Conservation (phyloP, 2,329 filamentous ascomycete genomes). For the Colletotrichum spinosum region DNA sequence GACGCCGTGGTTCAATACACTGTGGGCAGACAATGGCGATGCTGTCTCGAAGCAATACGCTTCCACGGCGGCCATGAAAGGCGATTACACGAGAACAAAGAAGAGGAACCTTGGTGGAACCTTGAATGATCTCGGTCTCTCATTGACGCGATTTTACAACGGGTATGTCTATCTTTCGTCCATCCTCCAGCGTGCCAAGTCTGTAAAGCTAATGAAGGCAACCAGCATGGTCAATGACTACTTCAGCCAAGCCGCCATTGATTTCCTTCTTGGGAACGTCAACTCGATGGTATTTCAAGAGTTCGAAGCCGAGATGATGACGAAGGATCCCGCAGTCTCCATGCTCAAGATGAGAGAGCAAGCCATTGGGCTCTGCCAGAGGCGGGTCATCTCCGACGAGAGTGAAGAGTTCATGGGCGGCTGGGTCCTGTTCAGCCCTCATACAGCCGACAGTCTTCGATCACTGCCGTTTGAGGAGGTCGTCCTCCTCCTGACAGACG, state of each 20-base stretch:
- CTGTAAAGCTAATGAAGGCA: conserved; percentile 35
- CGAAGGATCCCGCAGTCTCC: conserved; percentile 89
- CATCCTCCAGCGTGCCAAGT: neutral
- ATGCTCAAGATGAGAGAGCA: conserved; percentile 86
- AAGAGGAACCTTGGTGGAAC: conserved; percentile 93
- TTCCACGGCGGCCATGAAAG: conserved; percentile 94
- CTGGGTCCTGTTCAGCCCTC: conserved; percentile 88
- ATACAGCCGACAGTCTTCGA: conserved; percentile 74
- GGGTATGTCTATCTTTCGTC: conserved; percentile 60
- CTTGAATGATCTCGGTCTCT: conserved; percentile 90
- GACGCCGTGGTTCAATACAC: conserved; percentile 92
- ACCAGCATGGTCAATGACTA: conserved; percentile 95
- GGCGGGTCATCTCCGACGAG: conserved; percentile 86
- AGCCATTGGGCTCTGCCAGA: conserved; percentile 89
- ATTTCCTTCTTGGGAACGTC: conserved; percentile 92
- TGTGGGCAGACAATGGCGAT: conserved; percentile 98
- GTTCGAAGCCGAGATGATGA: conserved; percentile 94
- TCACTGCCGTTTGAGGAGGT: conserved; percentile 84
- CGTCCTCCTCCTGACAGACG: conserved; percentile 86
- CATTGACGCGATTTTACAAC: conserved; percentile 80
- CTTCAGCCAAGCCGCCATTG: conserved; percentile 94
- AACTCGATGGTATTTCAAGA: conserved; percentile 89
- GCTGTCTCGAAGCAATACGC: conserved; percentile 96
- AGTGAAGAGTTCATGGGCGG: conserved; percentile 87
- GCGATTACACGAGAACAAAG: conserved; percentile 91